Evolutionary conservation across 2,329 filamentous ascomycete genomes (phyloP), one percentile per base, ranked within the genome.

Genomic region (Diaporthe longicolla): DNA sequence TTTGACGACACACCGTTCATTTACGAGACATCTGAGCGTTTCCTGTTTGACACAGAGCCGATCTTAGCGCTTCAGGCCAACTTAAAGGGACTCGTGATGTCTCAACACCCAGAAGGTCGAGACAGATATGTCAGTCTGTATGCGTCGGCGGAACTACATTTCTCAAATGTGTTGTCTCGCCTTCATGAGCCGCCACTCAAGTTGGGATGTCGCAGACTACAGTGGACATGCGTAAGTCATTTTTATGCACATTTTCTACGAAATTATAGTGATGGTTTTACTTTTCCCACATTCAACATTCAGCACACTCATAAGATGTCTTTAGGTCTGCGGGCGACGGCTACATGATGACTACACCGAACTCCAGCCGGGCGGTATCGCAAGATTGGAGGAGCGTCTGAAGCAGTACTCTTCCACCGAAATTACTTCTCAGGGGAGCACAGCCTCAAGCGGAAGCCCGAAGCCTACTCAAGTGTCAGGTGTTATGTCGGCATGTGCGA

Each of bases 321-420:
- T 45, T 21, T 6, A 73, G 73, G 55, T 35, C 26, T 75, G 70
- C 26, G 73, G 73, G 50, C 32, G 17, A 13, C 52, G 58, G 9
- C 45, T 75, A 1, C 29, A 69, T 7, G 73, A 75, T 58, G 70
- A 75, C 57, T 75, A 72, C 26, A 19, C 19, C 17, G 73, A 75
- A 50, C 43, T 66, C 13, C 63, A 70, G 24, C 48, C 73, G 29
- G 73, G 73, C 0, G 73, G 55, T 0, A 45, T 70, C 1, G 19
- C 4, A 1, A 48, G 40, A 13, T 43, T 75, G 2, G 37, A 65
- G 17, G 19, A 57, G 4, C 21, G 57, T 19, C 10, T 72, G 1
- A 24, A 26, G 15, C 29, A 40, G 4, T 63, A 54, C 40, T 21
- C 9, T 15, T n/a, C 54, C 1, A 13, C 2, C 2, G n/a, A 13